Evolutionary conservation across 495 filamentous ascomycete genomes (phyloP).

Genomic region (Amphirosellinia nigrospora): DNA sequence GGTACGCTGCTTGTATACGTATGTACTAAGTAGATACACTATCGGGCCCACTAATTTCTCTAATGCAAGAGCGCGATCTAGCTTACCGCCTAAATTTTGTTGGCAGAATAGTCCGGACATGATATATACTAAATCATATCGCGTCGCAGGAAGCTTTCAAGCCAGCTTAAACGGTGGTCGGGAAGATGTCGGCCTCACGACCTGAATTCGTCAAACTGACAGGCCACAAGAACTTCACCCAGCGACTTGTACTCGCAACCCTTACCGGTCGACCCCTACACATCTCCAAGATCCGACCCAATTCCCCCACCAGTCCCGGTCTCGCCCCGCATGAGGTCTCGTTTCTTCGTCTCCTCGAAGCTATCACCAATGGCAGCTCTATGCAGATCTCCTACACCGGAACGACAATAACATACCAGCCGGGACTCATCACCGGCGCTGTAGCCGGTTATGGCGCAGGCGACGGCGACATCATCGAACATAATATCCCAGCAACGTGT

Average conservation of each 20-base stretch:
- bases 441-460: conserved; percentile 68
- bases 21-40: too few relatives aligned
- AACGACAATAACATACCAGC: conserved; percentile 87
- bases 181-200: conserved; percentile 49
- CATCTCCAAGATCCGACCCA: conserved; percentile 89
- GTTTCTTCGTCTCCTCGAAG: conserved; percentile 91
- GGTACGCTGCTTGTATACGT: too few relatives aligned
- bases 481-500: conserved; percentile 77
- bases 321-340: conserved; percentile 92
- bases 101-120: conserved; percentile 26
- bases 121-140: conserved; percentile 21
- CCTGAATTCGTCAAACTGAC: conserved; percentile 70
- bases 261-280: conserved; percentile 88
- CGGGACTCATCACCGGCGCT: conserved; percentile 87
- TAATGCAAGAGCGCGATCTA: not conserved
- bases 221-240: conserved; percentile 78
- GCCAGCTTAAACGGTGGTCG: conserved; percentile 1
- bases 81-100: conserved; percentile 32
- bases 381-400: conserved; percentile 96
- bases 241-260: conserved; percentile 87
- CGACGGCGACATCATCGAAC: conserved; percentile 73
- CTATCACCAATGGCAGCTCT: conserved; percentile 91
- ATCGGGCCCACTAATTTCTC: not conserved
- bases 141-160: conserved; percentile 6
- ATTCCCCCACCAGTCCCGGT: conserved; percentile 82